Conservation (phyloP, 345 rosid species). For the Dipteronia sinensis region DNA sequence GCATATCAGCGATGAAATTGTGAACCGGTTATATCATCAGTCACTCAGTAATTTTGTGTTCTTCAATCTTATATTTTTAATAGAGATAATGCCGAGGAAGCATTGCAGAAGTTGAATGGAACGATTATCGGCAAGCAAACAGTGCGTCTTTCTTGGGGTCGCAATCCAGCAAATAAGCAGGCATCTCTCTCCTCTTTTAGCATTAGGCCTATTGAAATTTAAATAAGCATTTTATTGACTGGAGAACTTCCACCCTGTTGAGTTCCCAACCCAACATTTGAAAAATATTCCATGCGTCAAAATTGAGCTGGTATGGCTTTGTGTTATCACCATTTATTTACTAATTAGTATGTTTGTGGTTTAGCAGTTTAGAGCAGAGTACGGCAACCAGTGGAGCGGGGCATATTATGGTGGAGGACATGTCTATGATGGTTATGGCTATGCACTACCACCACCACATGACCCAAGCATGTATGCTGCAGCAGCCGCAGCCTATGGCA, state of each 20-base stretch:
- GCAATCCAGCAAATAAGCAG: constrained; percentile 81
- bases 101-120: constrained; percentile 77
- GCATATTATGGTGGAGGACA: constrained; percentile 83
- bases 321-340: not conserved
- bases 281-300: not conserved
- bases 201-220: not conserved
- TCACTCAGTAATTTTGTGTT: not conserved
- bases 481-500: constrained; percentile 63
- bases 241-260: not conserved
- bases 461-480: constrained; percentile 78
- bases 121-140: constrained; percentile 65
- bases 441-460: constrained; percentile 67
- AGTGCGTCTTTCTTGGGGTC: constrained; percentile 88
- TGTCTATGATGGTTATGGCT: constrained; percentile 82
- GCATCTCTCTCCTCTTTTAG: constrained; percentile 19
- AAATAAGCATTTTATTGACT: not conserved
- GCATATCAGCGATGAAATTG: not conserved
- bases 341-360: not conserved
- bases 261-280: not conserved
- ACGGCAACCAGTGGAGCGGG: constrained; percentile 79
- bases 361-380: constrained; percentile 69
- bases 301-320: not conserved
- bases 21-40: constrained; percentile 9
- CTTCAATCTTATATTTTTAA: constrained; percentile 15
- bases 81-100: constrained; percentile 89